phyloP scores from a whole-genome alignment of 2,329 filamentous ascomycete genomes.

The Claviceps maximensis region DNA sequence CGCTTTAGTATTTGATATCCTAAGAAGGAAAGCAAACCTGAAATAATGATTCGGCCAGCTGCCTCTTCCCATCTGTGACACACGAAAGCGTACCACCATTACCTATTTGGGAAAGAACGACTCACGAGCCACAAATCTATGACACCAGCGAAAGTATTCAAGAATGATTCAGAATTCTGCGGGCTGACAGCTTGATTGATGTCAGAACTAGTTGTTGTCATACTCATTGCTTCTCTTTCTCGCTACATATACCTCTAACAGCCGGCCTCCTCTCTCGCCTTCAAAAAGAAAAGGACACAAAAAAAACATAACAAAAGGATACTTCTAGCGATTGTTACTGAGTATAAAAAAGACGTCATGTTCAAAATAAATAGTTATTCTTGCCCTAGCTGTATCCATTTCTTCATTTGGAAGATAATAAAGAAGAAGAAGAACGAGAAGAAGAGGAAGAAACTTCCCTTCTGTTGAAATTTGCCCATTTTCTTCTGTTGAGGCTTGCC shows the following conservation, averaged over 20 bases:
- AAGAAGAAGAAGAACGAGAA: no score
- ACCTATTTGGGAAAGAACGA: not conserved
- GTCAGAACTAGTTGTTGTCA: not conserved
- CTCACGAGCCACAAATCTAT: not conserved
- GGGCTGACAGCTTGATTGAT: not conserved
- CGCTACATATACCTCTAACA: no score
- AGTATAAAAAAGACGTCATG: no score
- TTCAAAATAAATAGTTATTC: no score
- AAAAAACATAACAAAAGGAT: no score
- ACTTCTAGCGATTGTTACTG: no score
- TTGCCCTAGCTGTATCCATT: no score
- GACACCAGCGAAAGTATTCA: not conserved
- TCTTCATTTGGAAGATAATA: no score
- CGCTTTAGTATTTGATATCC: not conserved
- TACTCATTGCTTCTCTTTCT: not conserved
- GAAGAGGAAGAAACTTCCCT: no score
- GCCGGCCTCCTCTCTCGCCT: no score
- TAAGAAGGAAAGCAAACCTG: not conserved
- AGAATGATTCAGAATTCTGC: not conserved
- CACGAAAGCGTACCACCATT: not conserved
- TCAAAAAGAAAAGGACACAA: no score
- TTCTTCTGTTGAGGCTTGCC: not conserved
- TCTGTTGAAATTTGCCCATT: no score
- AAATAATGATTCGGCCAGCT: not conserved
- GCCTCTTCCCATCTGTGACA: not conserved